Conservation (phyloP, 1,284 basidiomycete species). For the Leccinum subrobustum region DNA sequence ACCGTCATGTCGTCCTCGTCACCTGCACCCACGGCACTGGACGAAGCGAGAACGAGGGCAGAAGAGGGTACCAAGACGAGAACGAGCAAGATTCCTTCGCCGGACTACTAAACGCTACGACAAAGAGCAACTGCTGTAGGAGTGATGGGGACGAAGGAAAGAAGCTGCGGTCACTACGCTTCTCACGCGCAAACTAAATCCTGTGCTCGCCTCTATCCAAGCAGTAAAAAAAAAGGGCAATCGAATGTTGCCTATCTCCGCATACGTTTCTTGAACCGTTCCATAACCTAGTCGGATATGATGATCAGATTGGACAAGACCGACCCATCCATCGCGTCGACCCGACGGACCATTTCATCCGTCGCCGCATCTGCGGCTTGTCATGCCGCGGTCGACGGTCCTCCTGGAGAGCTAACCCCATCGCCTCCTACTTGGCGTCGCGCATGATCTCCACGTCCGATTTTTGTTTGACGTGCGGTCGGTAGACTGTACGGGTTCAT, state of each 20-base stretch:
- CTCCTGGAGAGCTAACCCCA: slow-evolving; percentile 67
- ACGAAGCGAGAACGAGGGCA: no score
- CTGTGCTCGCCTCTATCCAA: no score
- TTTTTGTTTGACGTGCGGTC: slow-evolving; percentile 73
- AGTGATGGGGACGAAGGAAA: no score
- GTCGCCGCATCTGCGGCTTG: slow-evolving; percentile 80
- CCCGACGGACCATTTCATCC: slow-evolving; percentile 72
- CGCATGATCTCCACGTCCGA: slow-evolving; percentile 85
- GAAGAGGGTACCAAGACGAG: no score
- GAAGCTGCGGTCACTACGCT: no score
- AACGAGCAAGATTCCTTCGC: no score
- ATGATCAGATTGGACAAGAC: not conserved
- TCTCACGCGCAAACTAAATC: no score
- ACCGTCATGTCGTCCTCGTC: no score
- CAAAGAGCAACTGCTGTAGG: no score
- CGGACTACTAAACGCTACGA: no score
- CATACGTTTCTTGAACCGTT: slow-evolving; percentile 86
- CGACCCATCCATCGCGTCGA: not conserved
- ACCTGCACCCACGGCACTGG: no score
- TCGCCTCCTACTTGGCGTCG: slow-evolving; percentile 81
- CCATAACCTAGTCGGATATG: slow-evolving; percentile 61
- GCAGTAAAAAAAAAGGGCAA: not conserved
- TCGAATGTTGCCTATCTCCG: slow-evolving; percentile 45
- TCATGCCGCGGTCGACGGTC: slow-evolving; percentile 53
- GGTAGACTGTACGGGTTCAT: slow-evolving; percentile 53